Evolutionary conservation across 352 stramenopile genomes (phyloP).

Genomic region (Globisporangium uncinulatum): DNA sequence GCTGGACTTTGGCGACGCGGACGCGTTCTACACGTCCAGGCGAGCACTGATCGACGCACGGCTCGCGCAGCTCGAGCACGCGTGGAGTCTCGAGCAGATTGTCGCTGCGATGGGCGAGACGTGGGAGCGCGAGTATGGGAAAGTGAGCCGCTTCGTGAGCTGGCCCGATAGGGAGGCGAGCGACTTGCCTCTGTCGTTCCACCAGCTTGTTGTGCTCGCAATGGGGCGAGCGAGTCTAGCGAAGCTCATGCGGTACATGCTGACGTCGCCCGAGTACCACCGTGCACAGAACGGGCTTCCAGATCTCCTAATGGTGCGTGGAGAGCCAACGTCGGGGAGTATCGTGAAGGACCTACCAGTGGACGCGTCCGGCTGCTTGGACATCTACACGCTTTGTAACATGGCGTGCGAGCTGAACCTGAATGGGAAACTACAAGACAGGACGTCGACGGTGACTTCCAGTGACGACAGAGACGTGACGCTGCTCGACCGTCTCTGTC

Average conservation of each 20-base stretch:
- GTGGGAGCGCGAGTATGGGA: constrained; percentile 41
- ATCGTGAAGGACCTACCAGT: background rate
- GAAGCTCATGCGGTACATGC: constrained; percentile 56
- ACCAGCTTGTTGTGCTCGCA: constrained; percentile 44
- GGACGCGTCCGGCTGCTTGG: constrained; percentile 35
- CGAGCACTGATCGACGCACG: constrained; percentile 36
- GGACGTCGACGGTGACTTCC: background rate
- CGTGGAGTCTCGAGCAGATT: constrained; percentile 39
- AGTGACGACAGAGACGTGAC: background rate
- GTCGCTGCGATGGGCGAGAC: constrained; percentile 26
- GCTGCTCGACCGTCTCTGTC: constrained; percentile 11
- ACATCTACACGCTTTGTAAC: constrained; percentile 43
- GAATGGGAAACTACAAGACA: constrained; percentile 8
- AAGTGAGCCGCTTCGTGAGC: constrained; percentile 56
- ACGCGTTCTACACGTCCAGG: constrained; percentile 41
- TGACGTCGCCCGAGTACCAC: constrained; percentile 62
- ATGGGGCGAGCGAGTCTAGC: constrained; percentile 36
- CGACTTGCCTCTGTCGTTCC: constrained; percentile 32
- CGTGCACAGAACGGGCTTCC: constrained; percentile 68
- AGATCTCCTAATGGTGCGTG: constrained; percentile 53
- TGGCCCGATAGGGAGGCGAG: constrained; percentile 27
- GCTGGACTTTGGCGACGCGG: constrained; percentile 65
- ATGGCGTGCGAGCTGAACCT: constrained; percentile 52
- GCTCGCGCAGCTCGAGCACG: constrained; percentile 30
- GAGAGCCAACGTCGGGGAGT: constrained; percentile 5